phyloP scores from a whole-genome alignment of 257 asterid species.

The Rehmannia glutinosa region DNA sequence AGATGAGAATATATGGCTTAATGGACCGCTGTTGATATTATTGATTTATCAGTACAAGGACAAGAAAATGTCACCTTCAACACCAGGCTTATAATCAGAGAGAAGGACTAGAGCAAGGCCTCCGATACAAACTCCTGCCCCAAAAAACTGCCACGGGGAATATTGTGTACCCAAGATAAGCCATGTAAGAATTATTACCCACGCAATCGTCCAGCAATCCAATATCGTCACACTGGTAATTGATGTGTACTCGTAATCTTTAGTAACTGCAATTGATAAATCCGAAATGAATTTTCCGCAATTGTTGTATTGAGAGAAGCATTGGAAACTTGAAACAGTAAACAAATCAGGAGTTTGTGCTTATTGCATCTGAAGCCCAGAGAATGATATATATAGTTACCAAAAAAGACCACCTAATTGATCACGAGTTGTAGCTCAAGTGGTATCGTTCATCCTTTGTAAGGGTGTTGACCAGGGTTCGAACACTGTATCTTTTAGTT shows the following conservation, averaged over 20 bases:
- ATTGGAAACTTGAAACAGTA: not conserved
- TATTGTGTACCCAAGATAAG: conserved; percentile 54
- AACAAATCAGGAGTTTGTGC: not conserved
- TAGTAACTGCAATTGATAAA: conserved; percentile 45
- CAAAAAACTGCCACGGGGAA: conserved; percentile 54
- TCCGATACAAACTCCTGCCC: conserved; percentile 52
- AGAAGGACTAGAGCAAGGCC: conserved; percentile 65
- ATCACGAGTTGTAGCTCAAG: too few species aligned
- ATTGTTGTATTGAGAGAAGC: not conserved
- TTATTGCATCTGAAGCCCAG: too few species aligned
- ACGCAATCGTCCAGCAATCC: conserved; percentile 74
- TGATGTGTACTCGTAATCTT: conserved; percentile 71
- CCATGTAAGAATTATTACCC: conserved; percentile 73
- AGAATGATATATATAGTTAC: too few species aligned
- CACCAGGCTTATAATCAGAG: conserved; percentile 53
- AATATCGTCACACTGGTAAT: conserved; percentile 71
- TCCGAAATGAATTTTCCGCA: not conserved
- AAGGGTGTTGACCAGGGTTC: too few species aligned
- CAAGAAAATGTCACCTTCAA: conserved; percentile 50
- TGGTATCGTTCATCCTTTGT: too few species aligned
- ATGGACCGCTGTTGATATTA: too few species aligned
- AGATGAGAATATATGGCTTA: too few species aligned
- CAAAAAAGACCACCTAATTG: too few species aligned
- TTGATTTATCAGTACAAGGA: too few species aligned
- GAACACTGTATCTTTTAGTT: too few species aligned